Evolutionary conservation across 176 grass and related monocot genomes (phyloP).

Genomic region (Lolium rigidum): DNA sequence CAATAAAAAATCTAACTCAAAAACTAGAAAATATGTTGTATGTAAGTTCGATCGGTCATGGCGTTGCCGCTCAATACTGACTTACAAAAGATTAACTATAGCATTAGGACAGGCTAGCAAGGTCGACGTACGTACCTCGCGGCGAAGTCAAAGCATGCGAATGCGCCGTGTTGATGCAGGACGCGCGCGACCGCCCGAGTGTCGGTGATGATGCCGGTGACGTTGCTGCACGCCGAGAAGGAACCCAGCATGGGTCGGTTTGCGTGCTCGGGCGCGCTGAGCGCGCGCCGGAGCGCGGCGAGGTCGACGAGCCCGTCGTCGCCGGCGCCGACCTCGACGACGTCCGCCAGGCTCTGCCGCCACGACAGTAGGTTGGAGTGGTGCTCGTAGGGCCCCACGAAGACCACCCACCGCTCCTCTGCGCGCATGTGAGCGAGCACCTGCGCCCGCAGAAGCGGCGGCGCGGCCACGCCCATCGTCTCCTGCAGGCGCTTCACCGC

Average conservation of each 20-base stretch:
- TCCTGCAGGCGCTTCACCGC: constrained; percentile 85
- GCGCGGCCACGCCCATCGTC: constrained; percentile 60
- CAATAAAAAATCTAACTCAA: background rate
- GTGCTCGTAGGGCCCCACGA: constrained; percentile 83
- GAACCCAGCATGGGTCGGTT: constrained; percentile 67
- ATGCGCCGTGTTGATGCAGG: constrained; percentile 78
- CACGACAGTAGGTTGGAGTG: constrained; percentile 95
- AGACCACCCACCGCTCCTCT: constrained; percentile 78
- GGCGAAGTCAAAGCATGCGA: constrained; percentile 92
- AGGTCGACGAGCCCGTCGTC: constrained; percentile 62
- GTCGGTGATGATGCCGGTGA: constrained; percentile 69
- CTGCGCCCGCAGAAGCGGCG: constrained; percentile 37
- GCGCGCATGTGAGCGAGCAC: constrained; percentile 26
- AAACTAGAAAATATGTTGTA: background rate
- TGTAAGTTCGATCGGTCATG: constrained; percentile 1
- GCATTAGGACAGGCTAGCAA: background rate
- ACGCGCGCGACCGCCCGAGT: constrained; percentile 58
- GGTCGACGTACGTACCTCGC: constrained; percentile 52
- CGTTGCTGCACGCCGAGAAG: constrained; percentile 90
- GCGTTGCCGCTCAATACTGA: background rate
- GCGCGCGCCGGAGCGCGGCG: constrained; percentile 32
- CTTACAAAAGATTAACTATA: background rate
- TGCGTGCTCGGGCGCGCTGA: constrained; percentile 38
- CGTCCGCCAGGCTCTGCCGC: constrained; percentile 74
- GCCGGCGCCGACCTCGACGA: constrained; percentile 67